Conservation (phyloP, 202 grass and related monocot genomes). For the Setaria italica region DNA sequence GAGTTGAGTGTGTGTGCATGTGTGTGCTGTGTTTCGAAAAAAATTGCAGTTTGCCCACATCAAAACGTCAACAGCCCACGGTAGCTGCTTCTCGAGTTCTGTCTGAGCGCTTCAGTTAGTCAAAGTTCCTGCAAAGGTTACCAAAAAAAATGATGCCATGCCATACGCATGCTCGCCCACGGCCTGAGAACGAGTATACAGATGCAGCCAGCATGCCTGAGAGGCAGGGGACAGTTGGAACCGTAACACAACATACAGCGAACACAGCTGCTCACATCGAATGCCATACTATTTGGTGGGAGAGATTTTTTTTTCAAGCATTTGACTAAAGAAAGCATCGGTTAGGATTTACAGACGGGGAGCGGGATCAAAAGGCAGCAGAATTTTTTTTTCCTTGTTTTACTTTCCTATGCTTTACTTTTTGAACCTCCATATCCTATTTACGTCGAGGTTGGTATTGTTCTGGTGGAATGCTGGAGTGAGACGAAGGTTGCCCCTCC, state of each 20-base stretch:
- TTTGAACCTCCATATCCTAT: conserved; percentile 65
- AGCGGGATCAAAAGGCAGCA: conserved; percentile 58
- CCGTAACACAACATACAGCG: conserved; percentile 43
- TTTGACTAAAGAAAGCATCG: conserved; percentile 57
- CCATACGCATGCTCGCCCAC: conserved; percentile 32
- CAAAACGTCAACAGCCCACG: neutral
- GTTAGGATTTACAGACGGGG: conserved; percentile 65
- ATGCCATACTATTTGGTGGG: conserved; percentile 40
- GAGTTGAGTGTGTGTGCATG: no score
- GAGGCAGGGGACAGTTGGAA: conserved; percentile 22
- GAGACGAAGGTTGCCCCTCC: conserved; percentile 80
- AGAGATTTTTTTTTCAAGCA: conserved; percentile 43
- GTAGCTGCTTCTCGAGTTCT: neutral
- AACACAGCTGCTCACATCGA: conserved; percentile 50
- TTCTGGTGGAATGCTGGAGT: conserved; percentile 78
- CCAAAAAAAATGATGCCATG: conserved; percentile 4
- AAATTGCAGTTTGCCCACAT: neutral
- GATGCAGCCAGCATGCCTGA: conserved; percentile 26
- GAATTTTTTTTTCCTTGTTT: conserved; percentile 54
- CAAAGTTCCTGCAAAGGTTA: conserved; percentile 24
- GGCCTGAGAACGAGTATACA: conserved; percentile 20
- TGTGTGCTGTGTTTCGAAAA: no score
- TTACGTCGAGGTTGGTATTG: conserved; percentile 79
- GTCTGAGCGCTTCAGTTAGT: neutral
- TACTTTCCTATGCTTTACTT: conserved; percentile 68